A percentile compares a stretch with the other conserved stretches of the same genome.
Conservation (phyloP, 2,329 filamentous ascomycete genomes). For the Incumbomyces delicatus region DNA sequence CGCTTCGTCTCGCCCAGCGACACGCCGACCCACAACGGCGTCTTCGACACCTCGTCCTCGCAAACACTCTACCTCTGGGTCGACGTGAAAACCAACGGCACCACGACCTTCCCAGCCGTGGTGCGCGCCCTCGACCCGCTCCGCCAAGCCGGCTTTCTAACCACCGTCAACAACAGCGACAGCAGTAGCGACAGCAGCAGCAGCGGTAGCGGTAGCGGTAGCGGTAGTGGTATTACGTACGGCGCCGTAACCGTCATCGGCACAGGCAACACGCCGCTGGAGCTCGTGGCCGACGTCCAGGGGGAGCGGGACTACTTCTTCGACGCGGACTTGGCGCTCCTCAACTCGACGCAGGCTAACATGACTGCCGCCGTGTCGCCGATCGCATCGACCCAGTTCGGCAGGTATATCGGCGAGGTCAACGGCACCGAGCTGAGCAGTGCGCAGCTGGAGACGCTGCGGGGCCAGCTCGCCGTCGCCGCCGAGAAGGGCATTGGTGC, state of each 20-base stretch:
- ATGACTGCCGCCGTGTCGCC: slow-evolving; percentile 42
- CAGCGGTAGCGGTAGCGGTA: no score
- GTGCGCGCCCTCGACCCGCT: slow-evolving; percentile 49
- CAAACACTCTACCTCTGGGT: slow-evolving; percentile 58
- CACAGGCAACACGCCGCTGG: slow-evolving; percentile 47
- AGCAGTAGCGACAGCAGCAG: no score
- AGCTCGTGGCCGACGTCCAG: slow-evolving; percentile 35
- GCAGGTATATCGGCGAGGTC: slow-evolving; percentile 31
- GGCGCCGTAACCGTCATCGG: slow-evolving; percentile 52
- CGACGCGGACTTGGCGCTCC: slow-evolving; percentile 44
- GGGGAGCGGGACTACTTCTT: slow-evolving; percentile 51
- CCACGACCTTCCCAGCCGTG: slow-evolving; percentile 47
- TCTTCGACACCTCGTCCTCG: slow-evolving; percentile 46
- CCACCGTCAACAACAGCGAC: slow-evolving; percentile 40
- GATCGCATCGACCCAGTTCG: slow-evolving; percentile 46
- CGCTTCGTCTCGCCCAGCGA: slow-evolving; percentile 32
- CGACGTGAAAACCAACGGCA: slow-evolving; percentile 52
- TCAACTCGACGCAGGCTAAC: slow-evolving; percentile 37
- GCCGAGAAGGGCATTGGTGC: slow-evolving; percentile 48
- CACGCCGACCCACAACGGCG: slow-evolving; percentile 46
- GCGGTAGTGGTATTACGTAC: no score
- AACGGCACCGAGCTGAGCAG: slow-evolving; percentile 36
- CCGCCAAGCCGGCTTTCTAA: slow-evolving; percentile 43
- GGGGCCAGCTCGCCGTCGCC: slow-evolving; percentile 44
- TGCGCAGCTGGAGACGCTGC: slow-evolving; percentile 40